These are phyloP conservation scores for Neoboletus brunneissimus DNA, from an alignment of 768 basidiomycete genomes.

Conservation along the genomic window DNA sequence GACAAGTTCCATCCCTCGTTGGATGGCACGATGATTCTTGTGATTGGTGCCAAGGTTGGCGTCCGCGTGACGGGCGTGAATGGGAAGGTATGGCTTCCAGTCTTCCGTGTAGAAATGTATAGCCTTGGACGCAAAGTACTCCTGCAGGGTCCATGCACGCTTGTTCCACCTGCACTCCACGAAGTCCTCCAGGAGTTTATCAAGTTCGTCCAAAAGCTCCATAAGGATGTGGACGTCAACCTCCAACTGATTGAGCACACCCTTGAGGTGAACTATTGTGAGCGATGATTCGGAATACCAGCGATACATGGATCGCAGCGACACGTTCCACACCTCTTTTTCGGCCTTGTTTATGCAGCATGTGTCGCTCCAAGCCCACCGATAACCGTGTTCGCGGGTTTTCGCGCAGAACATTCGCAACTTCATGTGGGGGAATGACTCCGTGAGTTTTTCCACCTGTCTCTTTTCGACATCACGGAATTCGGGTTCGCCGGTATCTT, in stretches of 20 bases:
- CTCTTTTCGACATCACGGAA: not conserved
- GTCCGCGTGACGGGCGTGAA: not conserved
- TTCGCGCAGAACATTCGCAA: constrained; percentile 13
- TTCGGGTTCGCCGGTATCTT: constrained; percentile 7
- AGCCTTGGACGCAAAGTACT: constrained; percentile 20
- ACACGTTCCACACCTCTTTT: constrained; percentile 9
- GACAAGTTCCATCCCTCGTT: constrained; percentile 13
- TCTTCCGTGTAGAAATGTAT: constrained; percentile 25
- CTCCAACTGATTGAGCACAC: constrained; percentile 4
- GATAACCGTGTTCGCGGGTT: constrained; percentile 5
- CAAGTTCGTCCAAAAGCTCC: not conserved
- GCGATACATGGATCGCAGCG: constrained; percentile 25
- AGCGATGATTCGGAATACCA: constrained; percentile 27
- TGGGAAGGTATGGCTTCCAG: constrained; percentile 21
- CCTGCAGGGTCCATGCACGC: constrained; percentile 23
- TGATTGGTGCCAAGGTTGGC: constrained; percentile 7
- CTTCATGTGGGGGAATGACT: constrained; percentile 1
- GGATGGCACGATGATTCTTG: constrained; percentile 7
- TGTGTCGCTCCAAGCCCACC: constrained; percentile 27
- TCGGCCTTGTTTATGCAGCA: constrained; percentile 27
- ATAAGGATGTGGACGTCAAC: not conserved
- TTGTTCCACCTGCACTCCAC: constrained; percentile 21
- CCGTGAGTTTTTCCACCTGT: constrained; percentile 3
- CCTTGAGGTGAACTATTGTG: constrained; percentile 24
- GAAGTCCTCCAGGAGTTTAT: constrained; percentile 4